phyloP scores from a whole-genome alignment of 1,284 basidiomycete species.

The Flammula alnicola region DNA sequence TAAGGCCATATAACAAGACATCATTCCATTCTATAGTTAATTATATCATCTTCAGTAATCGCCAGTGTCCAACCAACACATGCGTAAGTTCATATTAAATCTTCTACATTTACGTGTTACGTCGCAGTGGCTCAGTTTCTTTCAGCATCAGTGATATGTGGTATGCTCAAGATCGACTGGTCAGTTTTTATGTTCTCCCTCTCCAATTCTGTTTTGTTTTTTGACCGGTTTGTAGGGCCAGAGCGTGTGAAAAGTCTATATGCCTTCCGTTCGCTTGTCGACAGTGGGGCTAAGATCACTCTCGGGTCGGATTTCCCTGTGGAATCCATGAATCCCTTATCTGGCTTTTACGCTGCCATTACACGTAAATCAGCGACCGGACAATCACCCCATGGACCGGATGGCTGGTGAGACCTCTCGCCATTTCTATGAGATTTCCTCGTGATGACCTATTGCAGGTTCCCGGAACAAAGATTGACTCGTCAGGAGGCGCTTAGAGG shows the following conservation, averaged over 20 bases:
- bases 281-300: constrained; percentile 64
- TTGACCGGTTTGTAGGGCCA: constrained; percentile 56
- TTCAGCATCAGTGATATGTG: constrained; percentile 84
- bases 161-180: constrained; percentile 83
- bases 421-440: neutral
- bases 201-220: neutral
- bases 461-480: constrained; percentile 78
- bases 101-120: neutral
- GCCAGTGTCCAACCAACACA: constrained; percentile 90
- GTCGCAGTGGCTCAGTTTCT: neutral
- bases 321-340: constrained; percentile 76
- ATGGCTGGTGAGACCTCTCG: constrained; percentile 68
- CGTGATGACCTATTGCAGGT: constrained; percentile 51
- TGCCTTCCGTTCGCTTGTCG: constrained; percentile 78
- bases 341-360: constrained; percentile 86
- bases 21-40: constrained; percentile 3
- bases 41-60: constrained; percentile 51
- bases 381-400: constrained; percentile 79
- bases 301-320: constrained; percentile 93
- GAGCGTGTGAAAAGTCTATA: constrained; percentile 87
- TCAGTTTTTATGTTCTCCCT: constrained; percentile 36
- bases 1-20: constrained; percentile 34
- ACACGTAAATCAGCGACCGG: constrained; percentile 77
- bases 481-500: constrained; percentile 76
- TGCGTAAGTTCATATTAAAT: constrained; percentile 53